Conservation (phyloP, 2,329 filamentous ascomycete species). For the Emmonsiellopsis sp. region DNA sequence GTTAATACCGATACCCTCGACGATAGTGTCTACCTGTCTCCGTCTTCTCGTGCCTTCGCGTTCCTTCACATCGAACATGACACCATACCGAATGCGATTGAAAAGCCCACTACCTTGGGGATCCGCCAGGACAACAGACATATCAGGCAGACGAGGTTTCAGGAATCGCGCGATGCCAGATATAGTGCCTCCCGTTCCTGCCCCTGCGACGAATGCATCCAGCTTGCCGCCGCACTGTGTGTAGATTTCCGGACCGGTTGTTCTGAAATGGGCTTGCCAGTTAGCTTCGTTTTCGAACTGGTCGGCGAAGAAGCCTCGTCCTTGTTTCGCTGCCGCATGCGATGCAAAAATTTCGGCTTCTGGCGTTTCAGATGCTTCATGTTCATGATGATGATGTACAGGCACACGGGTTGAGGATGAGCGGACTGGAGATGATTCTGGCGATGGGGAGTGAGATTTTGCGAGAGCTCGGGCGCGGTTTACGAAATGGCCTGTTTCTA, state of each 20-base stretch:
- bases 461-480: slow-evolving; percentile 78
- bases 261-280: slow-evolving; percentile 70
- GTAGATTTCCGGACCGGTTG: slow-evolving; percentile 85
- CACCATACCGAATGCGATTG: slow-evolving; percentile 84
- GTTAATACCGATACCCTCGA: slow-evolving; percentile 94
- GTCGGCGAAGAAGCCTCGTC: slow-evolving; percentile 84
- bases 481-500: slow-evolving; percentile 89
- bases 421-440: slow-evolving; percentile 9
- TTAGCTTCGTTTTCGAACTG: slow-evolving; percentile 93
- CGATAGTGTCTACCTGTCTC: slow-evolving; percentile 88
- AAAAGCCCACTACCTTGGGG: slow-evolving; percentile 89
- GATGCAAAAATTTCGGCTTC: slow-evolving; percentile 9
- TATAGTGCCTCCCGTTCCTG: slow-evolving; percentile 89
- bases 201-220: slow-evolving; percentile 86
- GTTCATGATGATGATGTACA: background rate
- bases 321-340: slow-evolving; percentile 40
- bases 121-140: slow-evolving; percentile 77
- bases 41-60: slow-evolving; percentile 81
- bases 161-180: slow-evolving; percentile 76
- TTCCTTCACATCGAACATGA: slow-evolving; percentile 90
- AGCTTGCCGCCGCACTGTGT: slow-evolving; percentile 64
- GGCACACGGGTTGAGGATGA: background rate
- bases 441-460: slow-evolving; percentile 54
- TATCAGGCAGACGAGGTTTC: slow-evolving; percentile 57
- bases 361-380: slow-evolving; percentile 11